Conservation (phyloP, 192 early-diverging fungal species). For the Pecoramyces ruminantium region DNA sequence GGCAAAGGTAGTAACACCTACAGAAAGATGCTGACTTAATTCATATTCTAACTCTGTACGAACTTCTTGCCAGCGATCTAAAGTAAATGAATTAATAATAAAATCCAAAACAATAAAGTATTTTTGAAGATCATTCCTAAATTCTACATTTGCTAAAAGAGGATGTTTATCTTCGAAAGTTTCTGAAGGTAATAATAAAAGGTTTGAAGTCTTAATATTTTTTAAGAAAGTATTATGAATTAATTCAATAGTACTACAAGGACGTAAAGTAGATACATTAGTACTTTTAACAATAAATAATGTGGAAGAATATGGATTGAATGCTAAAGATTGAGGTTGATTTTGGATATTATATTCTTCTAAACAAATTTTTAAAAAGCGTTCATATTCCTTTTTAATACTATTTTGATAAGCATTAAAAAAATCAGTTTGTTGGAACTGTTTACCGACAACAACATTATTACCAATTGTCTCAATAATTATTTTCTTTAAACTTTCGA, state of each 20-base stretch:
- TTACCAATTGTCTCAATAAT: not conserved
- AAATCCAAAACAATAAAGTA: not conserved
- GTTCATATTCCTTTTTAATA: not conserved
- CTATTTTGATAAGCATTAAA: not conserved
- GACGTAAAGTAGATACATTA: not conserved
- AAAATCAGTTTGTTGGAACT: not conserved
- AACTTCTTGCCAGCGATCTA: not conserved
- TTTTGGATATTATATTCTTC: not conserved
- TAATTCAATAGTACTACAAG: not conserved
- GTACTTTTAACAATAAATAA: not conserved
- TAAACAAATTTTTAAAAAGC: not conserved
- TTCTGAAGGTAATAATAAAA: not conserved
- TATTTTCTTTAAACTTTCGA: not conserved
- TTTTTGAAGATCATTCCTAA: not conserved
- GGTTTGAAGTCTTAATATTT: not conserved
- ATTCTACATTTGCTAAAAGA: not conserved
- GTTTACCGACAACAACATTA: not conserved
- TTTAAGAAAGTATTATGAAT: not conserved
- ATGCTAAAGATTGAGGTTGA: not conserved
- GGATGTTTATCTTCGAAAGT: not conserved
- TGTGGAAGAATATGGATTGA: not conserved
- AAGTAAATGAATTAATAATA: not conserved
- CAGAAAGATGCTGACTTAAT: not conserved
- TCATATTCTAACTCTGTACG: not conserved
- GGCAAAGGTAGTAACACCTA: not conserved